Evolutionary conservation across 106 monocot genomes (phyloP), one percentile per base, ranked within the genome.

Genomic region (Dendrobium catenatum): DNA sequence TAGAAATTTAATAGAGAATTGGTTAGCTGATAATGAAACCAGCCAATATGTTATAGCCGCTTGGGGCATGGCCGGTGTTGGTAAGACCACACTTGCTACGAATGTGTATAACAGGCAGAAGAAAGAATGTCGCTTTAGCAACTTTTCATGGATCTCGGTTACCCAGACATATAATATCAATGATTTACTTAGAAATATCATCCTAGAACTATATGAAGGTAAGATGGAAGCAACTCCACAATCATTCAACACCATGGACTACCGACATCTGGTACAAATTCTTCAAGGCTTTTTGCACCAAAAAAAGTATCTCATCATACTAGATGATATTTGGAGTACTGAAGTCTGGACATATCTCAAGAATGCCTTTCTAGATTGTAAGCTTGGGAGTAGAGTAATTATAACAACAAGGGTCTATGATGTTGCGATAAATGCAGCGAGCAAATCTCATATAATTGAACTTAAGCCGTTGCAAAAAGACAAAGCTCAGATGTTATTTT

Each of bases 71-170:
- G n/a, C 48, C 43, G 76, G 76, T 0, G 48, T 22, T 27, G 46
- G 76, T 6, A 76, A 76, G n/a, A 76, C 76, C 76, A 76, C 46
- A 5, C 76, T 76, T 46, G 76, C 76, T 44, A 18, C 44, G 8
- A 43, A 3, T 4, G 10, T 27, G 11, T 76, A 46, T n/a, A 47
- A 76, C 8, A 41, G 48, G n/a, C 18, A 16, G 18, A 76, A 76
- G 26, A 76, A 47, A 37, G 37, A 37, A 37, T 37, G 2, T 47
- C 46, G 22, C 22, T 76, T 76, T 8, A 47, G 44, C 48, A 46
- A 48, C 46, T 47, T 46, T 24, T 22, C 76, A 20, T 76, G 46
- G 76, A 47, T 20, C 48, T 76, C 48, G 6, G 8, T 76, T 9
- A 19, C 46, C 17, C 42, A 76, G 17, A 42, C 76, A 13, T 76